A percentile compares a stretch with the other conserved stretches of the same genome.
Conservation (phyloP, 441 rosid species). For the Brassica hybrid region DNA sequence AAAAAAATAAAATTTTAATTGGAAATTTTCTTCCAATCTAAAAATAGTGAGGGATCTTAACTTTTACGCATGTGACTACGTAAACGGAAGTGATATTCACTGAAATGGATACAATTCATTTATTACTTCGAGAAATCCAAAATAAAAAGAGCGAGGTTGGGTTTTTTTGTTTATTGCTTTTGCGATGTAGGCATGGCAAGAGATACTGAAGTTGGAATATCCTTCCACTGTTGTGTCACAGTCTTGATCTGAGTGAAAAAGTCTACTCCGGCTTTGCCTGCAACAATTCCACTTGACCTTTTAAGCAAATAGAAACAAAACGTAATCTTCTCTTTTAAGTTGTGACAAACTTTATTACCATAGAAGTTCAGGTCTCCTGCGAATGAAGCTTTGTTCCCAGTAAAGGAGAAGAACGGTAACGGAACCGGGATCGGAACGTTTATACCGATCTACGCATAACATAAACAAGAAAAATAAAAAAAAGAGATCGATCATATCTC, state of each 20-base stretch:
- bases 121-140: constrained; percentile 5
- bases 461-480: constrained; percentile 14
- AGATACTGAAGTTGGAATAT: constrained; percentile 73
- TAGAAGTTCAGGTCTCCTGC: constrained; percentile 92
- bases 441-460: constrained; percentile 68
- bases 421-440: constrained; percentile 97
- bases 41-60: too few species aligned
- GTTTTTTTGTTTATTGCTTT: constrained; percentile 48
- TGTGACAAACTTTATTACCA: constrained; percentile 50
- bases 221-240: constrained; percentile 95
- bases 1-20: too few species aligned
- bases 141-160: background rate
- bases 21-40: too few species aligned
- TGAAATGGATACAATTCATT: background rate
- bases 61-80: background rate
- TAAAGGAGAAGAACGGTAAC: constrained; percentile 88
- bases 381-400: constrained; percentile 89
- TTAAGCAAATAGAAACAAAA: constrained; percentile 13
- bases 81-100: background rate
- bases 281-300: constrained; percentile 21
- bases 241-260: constrained; percentile 93
- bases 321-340: background rate
- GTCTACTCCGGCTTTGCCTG: constrained; percentile 94
- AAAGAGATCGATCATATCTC: constrained; percentile 8
- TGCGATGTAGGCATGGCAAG: constrained; percentile 96